These are phyloP conservation scores for Citrus sinensis DNA, from an alignment of 345 rosid genomes.

Conservation along the genomic window DNA sequence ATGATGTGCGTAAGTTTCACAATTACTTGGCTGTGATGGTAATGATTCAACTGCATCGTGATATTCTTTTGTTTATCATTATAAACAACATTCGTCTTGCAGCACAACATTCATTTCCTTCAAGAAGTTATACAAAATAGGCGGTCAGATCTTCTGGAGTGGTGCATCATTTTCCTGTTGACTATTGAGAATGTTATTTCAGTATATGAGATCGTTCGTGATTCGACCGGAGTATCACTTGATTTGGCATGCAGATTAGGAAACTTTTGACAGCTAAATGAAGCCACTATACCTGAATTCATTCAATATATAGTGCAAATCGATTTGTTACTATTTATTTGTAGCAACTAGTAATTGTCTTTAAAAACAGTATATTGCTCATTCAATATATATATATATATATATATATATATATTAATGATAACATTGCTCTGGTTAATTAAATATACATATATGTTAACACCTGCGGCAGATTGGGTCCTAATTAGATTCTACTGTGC, in stretches of 20 bases:
- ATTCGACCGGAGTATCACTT: constrained; percentile 36
- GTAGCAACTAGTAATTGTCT: neutral
- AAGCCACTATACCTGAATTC: neutral
- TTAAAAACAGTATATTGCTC: neutral
- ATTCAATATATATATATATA: too few relatives aligned
- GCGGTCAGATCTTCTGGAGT: constrained; percentile 76
- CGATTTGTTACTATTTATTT: neutral
- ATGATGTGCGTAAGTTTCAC: neutral
- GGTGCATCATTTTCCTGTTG: constrained; percentile 85
- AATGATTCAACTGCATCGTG: neutral
- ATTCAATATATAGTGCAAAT: neutral
- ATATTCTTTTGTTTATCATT: neutral
- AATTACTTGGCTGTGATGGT: neutral
- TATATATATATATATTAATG: neutral
- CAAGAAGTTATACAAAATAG: constrained; percentile 87
- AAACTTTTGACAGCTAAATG: neutral
- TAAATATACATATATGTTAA: neutral
- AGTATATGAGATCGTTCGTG: constrained; percentile 63
- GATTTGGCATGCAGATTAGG: constrained; percentile 3
- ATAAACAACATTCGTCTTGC: constrained; percentile 22
- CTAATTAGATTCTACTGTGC: neutral
- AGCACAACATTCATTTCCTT: constrained; percentile 94
- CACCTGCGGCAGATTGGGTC: neutral
- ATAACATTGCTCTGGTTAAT: neutral
- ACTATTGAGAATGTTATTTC: constrained; percentile 66